phyloP scores from a whole-genome alignment of 805 yeast species.

The Yamadazyma sp. region DNA sequence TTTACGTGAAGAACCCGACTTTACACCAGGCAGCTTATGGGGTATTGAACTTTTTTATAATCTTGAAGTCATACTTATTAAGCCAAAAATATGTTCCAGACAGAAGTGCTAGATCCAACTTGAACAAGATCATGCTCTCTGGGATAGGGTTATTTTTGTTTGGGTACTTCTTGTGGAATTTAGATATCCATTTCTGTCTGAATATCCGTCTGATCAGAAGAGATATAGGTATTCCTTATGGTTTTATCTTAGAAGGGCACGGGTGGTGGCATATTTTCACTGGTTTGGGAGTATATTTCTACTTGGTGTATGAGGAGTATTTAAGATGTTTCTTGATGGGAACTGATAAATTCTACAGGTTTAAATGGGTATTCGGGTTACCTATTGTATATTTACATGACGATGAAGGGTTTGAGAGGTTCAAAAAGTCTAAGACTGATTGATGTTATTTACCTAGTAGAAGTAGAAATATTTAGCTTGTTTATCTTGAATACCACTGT shows the following conservation, averaged over 20 bases:
- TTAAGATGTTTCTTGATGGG: slow-evolving; percentile 66
- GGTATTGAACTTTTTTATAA: slow-evolving; percentile 68
- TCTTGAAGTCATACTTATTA: slow-evolving; percentile 56
- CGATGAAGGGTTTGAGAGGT: slow-evolving; percentile 22
- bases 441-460: neutral
- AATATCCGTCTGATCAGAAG: slow-evolving; percentile 60
- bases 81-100: slow-evolving; percentile 55
- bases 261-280: slow-evolving; percentile 97
- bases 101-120: slow-evolving; percentile 41
- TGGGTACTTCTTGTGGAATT: slow-evolving; percentile 86
- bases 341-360: slow-evolving; percentile 52
- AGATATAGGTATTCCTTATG: slow-evolving; percentile 75
- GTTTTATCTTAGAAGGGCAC: slow-evolving; percentile 84
- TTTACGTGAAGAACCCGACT: slow-evolving; percentile 76
- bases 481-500: too few species aligned
- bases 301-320: slow-evolving; percentile 76
- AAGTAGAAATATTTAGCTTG: too few species aligned
- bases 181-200: slow-evolving; percentile 79
- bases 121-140: slow-evolving; percentile 54
- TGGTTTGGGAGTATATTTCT: slow-evolving; percentile 84
- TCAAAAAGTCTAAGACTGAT: slow-evolving; percentile 11
- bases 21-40: slow-evolving; percentile 90
- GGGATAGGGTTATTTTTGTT: slow-evolving; percentile 64
- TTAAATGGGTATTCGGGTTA: slow-evolving; percentile 59
- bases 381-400: slow-evolving; percentile 47